Evolutionary conservation across 345 rosid genomes (phyloP), one percentile per base, ranked within the genome.

Genomic region (Clarkia xantiana): DNA sequence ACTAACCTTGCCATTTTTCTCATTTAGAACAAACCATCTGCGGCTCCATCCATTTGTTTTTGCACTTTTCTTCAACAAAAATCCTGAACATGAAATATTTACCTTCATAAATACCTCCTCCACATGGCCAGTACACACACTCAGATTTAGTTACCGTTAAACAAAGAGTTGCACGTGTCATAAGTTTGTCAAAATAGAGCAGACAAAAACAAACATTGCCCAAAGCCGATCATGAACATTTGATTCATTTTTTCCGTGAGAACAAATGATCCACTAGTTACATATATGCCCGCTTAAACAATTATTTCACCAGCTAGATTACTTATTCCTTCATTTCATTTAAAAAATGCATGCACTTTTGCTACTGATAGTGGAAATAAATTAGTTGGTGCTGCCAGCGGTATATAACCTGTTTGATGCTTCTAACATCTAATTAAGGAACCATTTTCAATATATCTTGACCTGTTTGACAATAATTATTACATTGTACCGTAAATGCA

Each of bases 11-110:
- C 99, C 97, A 61, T 70, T 87, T 74, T 84, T 93, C 67, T 84
- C 95, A 74, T 84, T 93, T 60, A 93, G 68, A 44, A 93, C 99
- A 77, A 93, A 93, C 96, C 96, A 93, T 47, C 90, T 74, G 67
- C 70, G 69, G 58, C 90, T 80, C 99, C 99, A 93, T 25, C 86
- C 95, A 65, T 74, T 82, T 49, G 85, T 73, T 76, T 87, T 93
- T 51, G 66, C 93, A 72, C 99, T 93, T 68, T 78, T 93, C 75
- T 87, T 93, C 76, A 84, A 65, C 52, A 93, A 70, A 63, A 76
- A 87, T 48, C 96, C 99, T 93, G 82, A 62, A 77, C 47, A 49
- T 42, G 59, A 42, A 53, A 29, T 34, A 17, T 36, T 40, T 20
- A 20, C 16, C 36, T 9, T 7, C 4, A 11, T 41, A 11, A 8